phyloP scores from a whole-genome alignment of 306 rosid species.

The Pueraria montana region DNA sequence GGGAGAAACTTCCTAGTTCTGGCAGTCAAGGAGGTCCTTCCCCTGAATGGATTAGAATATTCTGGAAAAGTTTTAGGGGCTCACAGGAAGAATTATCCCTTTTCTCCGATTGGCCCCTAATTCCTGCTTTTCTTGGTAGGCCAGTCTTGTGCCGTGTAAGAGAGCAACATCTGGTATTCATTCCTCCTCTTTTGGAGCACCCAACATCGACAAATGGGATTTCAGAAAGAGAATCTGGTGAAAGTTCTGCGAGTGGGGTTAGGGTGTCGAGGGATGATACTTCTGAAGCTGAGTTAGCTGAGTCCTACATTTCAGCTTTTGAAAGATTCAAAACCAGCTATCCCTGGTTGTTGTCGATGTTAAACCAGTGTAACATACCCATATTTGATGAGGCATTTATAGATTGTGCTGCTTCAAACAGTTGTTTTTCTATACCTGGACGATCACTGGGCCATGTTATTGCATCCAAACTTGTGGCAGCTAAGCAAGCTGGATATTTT shows the following conservation, averaged over 20 bases:
- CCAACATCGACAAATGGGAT: conserved; percentile 47
- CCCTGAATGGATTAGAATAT: conserved; percentile 87
- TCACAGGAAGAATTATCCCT: conserved; percentile 70
- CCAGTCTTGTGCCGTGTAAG: conserved; percentile 91
- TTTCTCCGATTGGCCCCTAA: conserved; percentile 93
- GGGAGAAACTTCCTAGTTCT: conserved; percentile 79
- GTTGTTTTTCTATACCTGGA: conserved; percentile 68
- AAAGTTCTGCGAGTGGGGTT: conserved; percentile 49
- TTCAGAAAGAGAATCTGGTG: conserved; percentile 60
- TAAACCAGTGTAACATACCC: conserved; percentile 94
- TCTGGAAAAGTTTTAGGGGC: conserved; percentile 78
- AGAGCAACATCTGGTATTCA: conserved; percentile 81
- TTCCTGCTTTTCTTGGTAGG: conserved; percentile 97
- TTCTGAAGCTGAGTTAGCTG: conserved; percentile 62
- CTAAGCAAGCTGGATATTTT: conserved; percentile 86
- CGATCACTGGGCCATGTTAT: conserved; percentile 82
- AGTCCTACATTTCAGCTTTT: conserved; percentile 71
- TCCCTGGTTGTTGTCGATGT: conserved; percentile 85
- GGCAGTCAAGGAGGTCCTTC: conserved; percentile 89
- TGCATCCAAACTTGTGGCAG: conserved; percentile 93
- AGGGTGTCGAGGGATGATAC: conserved; percentile 45
- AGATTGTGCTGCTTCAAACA: conserved; percentile 79
- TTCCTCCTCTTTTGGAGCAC: conserved; percentile 74
- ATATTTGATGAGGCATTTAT: conserved; percentile 79
- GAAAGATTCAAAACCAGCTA: conserved; percentile 65